phyloP scores from a whole-genome alignment of 768 basidiomycete genomes.

The Lentinula raphanica region DNA sequence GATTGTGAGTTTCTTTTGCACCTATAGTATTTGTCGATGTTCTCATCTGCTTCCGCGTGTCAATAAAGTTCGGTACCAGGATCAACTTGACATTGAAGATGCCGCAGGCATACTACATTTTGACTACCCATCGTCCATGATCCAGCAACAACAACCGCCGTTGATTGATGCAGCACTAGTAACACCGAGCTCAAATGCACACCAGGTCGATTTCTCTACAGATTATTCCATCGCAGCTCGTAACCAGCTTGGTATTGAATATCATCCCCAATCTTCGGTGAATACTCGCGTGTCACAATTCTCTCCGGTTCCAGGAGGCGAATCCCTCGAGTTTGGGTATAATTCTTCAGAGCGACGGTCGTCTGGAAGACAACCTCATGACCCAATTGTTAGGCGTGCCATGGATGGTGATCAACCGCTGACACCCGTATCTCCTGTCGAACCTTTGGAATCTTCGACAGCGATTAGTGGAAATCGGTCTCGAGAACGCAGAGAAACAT shows the following conservation, averaged over 20 bases:
- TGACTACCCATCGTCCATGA: conserved; percentile 41
- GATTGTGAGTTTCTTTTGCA: conserved; percentile 48
- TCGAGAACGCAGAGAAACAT: conserved; percentile 51
- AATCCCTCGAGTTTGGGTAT: conserved; percentile 34
- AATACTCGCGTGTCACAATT: conserved; percentile 37
- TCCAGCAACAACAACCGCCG: conserved; percentile 42
- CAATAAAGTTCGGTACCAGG: conserved; percentile 72
- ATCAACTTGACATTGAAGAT: conserved; percentile 40
- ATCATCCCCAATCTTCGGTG: conserved; percentile 34
- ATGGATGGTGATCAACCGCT: conserved; percentile 26
- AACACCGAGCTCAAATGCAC: conserved; percentile 35
- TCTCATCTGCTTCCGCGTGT: conserved; percentile 27
- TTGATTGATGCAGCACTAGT: conserved; percentile 42
- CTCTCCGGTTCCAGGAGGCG: conserved; percentile 25
- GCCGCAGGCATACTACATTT: conserved; percentile 47
- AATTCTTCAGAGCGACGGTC: conserved; percentile 38
- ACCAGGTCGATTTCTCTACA: conserved; percentile 35
- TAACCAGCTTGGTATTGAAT: conserved; percentile 41
- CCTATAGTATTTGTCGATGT: conserved; percentile 32
- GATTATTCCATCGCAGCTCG: conserved; percentile 40
- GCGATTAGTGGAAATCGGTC: conserved; percentile 23
- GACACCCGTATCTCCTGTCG: conserved; percentile 28
- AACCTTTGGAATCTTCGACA: conserved; percentile 30
- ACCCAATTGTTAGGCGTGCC: conserved; percentile 33
- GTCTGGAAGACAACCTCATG: conserved; percentile 42